Evolutionary conservation across 2,329 filamentous ascomycete species (phyloP), one percentile per base, ranked within the genome.

Genomic region (Knufia fluminis): DNA sequence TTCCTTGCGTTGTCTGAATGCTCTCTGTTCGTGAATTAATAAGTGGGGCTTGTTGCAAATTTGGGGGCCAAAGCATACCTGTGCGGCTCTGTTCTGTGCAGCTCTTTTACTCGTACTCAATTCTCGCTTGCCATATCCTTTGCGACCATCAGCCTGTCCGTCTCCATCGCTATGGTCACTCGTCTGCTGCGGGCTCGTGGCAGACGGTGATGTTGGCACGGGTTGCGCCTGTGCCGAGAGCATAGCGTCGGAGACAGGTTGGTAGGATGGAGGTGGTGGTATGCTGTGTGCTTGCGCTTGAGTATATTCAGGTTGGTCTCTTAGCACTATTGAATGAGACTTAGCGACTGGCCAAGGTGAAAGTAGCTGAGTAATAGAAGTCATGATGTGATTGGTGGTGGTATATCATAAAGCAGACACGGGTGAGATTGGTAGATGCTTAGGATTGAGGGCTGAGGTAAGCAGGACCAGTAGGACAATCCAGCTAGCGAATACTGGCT

Each of bases 1-100:
- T 69, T 98, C 92, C 66, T 98, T 98, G 55, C 92, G 85, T 70
- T 97, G 90, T 36, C 92, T 86, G 70, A 98, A 98, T 36, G 92
- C 92, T 65, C 92, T 82, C 91, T 98, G 60, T 57, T 54, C 36
- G 49, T 31, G 57, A 48, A 51, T 57, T 50, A 53, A 46, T 49
- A 39, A 46, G 39, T 31, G 43, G n/a, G 17, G n/a, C n/a, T 22
- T 41, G 39, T 12, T 41, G 20, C 9, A 26, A 26, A 32, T 22
- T 17, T 12, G 32, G 28, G 14, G 24, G 44, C 39, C 20, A 38
- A n/a, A 20, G 66, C 82, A 63, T 77, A 96, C 92, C 82, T 98
- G 92, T 48, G 92, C 92, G 60, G 91, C 92, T 65, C 92, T 78
- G 64, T 98, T 98, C 66, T 98, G 92, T 8, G 92, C 92, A 23